Conservation (phyloP, 163 green algal species). For the Scenedesmus sp. region DNA sequence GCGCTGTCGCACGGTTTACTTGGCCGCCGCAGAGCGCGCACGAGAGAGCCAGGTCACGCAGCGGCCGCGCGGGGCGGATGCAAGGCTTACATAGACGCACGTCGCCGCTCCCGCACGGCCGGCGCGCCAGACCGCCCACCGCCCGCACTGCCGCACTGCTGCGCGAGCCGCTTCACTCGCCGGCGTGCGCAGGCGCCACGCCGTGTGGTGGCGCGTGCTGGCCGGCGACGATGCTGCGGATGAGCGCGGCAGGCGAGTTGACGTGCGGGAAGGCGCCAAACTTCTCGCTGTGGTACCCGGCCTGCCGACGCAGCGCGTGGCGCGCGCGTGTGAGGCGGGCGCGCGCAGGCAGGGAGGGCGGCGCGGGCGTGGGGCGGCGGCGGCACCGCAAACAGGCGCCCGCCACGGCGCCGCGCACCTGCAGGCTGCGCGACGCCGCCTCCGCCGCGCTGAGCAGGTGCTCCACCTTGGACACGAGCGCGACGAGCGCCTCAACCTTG, state of each 20-base stretch:
- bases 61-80: no score
- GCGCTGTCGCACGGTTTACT: no score
- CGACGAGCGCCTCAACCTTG: conserved; percentile 33
- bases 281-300: conserved; percentile 20
- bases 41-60: no score
- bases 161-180: not conserved
- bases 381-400: not conserved
- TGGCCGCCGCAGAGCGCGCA: no score
- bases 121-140: not conserved
- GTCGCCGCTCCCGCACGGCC: no score
- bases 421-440: conserved; percentile 17
- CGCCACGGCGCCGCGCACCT: conserved; percentile 18
- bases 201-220: not conserved
- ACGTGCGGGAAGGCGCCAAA: conserved; percentile 42
- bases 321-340: no score
- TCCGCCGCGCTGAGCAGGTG: conserved; percentile 32
- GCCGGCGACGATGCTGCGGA: conserved; percentile 32
- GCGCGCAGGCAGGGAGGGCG: no score
- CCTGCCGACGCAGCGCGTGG: conserved; percentile 1
- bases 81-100: no score
- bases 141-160: not conserved
- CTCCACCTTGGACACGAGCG: conserved; percentile 45
- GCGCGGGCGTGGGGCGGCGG: no score
- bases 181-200: not conserved
- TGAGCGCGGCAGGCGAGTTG: conserved; percentile 43